Evolutionary conservation across 169 alveolate genomes (phyloP), one percentile per base, ranked within the genome.

Genomic region (Cryptosporidium sp.): DNA sequence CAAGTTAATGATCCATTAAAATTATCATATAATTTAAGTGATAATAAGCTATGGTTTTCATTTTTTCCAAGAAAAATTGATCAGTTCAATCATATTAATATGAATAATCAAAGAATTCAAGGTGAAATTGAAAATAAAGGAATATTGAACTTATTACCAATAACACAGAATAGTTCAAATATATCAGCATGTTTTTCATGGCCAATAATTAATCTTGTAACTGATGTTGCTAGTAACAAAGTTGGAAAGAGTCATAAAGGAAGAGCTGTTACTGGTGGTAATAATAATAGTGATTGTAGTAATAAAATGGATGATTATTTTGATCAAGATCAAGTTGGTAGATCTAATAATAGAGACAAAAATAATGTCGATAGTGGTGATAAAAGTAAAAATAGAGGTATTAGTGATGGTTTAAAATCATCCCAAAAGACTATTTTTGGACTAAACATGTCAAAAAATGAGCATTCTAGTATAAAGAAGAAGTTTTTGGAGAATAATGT

Each of bases 151-250:
- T 67, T 62, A 45, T 29, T 80, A 39, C 89, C 89, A 14, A 61
- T 80, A 18, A 80, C 74, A 26, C 80, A 80, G 39, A 41, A 29
- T 43, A 80, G 70, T 80, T 80, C 89, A 12, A 41, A 80, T 65
- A 80, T 80, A 37, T 80, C 51, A 80, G 69, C 89, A 43, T 62
- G 75, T 48, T 80, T 80, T 65, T 43, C 89, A 41, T 80, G 89
- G 89, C 89, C 89, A 41, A 65, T 59, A 43, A 80, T 80, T 12
- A 80, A 65, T 43, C 48, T 74, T 51, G 41, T 73, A 55, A 58
- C 70, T 6, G 43, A 73, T 14, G 33, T 31, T 9, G 26, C 43
- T 35, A 31, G 37, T 59, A 31, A 33, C 10, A 4, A 71, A 39
- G 18, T 12, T 73, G 26, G 55, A 55, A 51, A 51, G 6, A 41